Conservation (phyloP, 495 filamentous ascomycete genomes). For the Penicillium soppii region DNA sequence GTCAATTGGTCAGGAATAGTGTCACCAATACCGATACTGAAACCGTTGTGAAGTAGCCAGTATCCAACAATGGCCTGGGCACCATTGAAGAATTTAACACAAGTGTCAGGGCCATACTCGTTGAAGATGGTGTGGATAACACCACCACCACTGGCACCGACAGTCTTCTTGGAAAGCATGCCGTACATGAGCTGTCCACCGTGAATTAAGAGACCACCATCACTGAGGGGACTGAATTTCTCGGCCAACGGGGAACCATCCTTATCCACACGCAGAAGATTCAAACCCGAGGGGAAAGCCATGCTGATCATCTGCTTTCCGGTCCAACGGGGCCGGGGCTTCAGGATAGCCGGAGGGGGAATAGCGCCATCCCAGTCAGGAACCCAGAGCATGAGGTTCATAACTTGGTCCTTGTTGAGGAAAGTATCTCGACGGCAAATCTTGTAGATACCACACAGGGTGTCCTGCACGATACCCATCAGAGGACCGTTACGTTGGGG, state of each 20-base stretch:
- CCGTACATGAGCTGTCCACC: conserved; percentile 89
- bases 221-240: conserved; percentile 64
- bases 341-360: conserved; percentile 85
- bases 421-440: conserved; percentile 91
- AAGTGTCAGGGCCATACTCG: conserved; percentile 79
- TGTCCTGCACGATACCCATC: conserved; percentile 99
- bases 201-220: conserved; percentile 79
- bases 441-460: conserved; percentile 94
- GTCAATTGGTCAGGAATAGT: conserved; percentile 87
- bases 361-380: conserved; percentile 96
- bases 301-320: conserved; percentile 97
- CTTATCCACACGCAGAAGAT: conserved; percentile 63
- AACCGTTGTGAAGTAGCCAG: conserved; percentile 97
- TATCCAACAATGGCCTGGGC: conserved; percentile 91
- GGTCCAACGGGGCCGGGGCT: conserved; percentile 93
- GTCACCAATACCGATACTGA: conserved; percentile 98
- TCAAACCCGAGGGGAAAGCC: conserved; percentile 83
- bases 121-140: conserved; percentile 97
- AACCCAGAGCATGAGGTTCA: conserved; percentile 96
- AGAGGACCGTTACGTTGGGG: conserved; percentile 95
- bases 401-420: conserved; percentile 82
- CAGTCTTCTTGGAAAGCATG: conserved; percentile 87
- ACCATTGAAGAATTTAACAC: conserved; percentile 93
- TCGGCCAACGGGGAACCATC: conserved; percentile 51
- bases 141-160: conserved; percentile 82